Evolutionary conservation across 768 basidiomycete genomes (phyloP), one percentile per base, ranked within the genome.

Genomic region (Lepiota brunneoincarnata): DNA sequence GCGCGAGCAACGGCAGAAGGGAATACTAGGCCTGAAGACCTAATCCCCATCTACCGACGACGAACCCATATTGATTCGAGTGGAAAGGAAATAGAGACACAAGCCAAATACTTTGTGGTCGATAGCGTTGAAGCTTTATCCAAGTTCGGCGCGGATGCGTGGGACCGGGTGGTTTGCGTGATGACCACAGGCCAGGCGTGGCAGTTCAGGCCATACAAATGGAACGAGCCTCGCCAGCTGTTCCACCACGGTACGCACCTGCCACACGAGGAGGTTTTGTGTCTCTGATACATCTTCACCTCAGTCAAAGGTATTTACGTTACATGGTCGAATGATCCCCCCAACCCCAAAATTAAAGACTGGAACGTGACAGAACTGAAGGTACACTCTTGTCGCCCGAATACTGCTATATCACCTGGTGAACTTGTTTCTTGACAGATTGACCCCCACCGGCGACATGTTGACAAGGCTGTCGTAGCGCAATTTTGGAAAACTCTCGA

Each of bases 171-270:
- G 4, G 88, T 97, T 3, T 97, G 95, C 60, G 96, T 99, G 14
- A 88, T 97, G 84, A 98, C 97, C 7, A 99, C 97, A 0, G 97
- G 97, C 1, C 96, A 98, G 61, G 88, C 90, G 28, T 98, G 97
- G 97, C 97, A 99, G 67, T 99, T 99, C 72, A 78, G 87, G 54
- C 89, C 91, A 15, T 98, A 98, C 73, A 95, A 96, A 67, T 99
- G 96, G 96, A 86, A 80, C 46, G 94, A 98, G 63, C 97, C 97
- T 1, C 84, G 85, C 56, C 81, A 89, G 47, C 70, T 99, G 23
- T 98, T 99, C 72, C 91, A 97, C 65, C 89, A 98, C 63, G 94
- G 95, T 96, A 59, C 21, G 38, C 38, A 7, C 34, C 7, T 42
- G 6, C 15, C 20, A 12, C 20, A 28, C 12, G 38, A 7, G 42